Evolutionary conservation across 805 yeast genomes (phyloP), one percentile per base, ranked within the genome.

Genomic region (Cyberlindnera japonica): DNA sequence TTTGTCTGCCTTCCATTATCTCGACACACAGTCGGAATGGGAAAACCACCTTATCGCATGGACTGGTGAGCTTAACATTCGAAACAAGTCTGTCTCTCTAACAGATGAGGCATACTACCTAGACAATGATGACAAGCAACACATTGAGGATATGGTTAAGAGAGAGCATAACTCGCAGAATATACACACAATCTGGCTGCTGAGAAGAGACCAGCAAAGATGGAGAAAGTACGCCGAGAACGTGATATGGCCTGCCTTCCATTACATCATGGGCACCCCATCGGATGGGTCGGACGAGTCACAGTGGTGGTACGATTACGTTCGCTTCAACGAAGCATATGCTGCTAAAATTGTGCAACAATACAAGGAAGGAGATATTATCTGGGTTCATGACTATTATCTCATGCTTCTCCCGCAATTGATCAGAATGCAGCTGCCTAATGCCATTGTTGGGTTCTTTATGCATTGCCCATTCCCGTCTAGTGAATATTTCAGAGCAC

Each of bases 341-440:
- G 89, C 93, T 33, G 79, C 85, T 44, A 83, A 78, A 53, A 81
- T 93, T 48, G 71, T 78, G 50, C 69, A 74, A 35, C 70, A 85
- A 22, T 93, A 89, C 59, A 64, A 77, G 48, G 87, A 90, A 4
- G 99, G 99, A 81, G 96, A 91, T 58, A 69, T 79, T 31, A 74
- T 91, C 47, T 91, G 98, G 97, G 70, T 91, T 39, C 95, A 91
- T 61, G 99, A 91, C 64, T 91, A 91, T 60, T 98, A 93, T 64
- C 68, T 91, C 44, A 71, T 93, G 68, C 67, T 91, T 29, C 85
- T 90, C 3, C 97, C 98, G 0, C 74, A 72, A 40, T 77, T 91
- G 88, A 74, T 91, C 6, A 74, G 96, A 47, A 72, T 80, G 51
- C 67, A 73, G 49, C 58, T 89, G 22, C 97, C 97, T 3, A 61